Conservation (phyloP, 2,329 filamentous ascomycete species). For the Geoglossum cookeanum region DNA sequence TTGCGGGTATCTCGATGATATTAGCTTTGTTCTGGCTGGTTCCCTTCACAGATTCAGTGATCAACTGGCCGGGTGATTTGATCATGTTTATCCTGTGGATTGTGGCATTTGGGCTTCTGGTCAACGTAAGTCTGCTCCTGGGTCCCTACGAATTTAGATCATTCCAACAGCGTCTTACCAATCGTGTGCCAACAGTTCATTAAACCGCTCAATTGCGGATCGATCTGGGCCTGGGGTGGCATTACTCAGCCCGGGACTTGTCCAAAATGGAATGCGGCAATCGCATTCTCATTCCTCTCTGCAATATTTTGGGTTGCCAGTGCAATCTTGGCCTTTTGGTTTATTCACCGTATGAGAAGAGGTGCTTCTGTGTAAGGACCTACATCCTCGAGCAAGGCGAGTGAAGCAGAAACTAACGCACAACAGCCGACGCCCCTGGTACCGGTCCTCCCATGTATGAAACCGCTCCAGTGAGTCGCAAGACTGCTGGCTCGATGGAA, state of each 20-base stretch:
- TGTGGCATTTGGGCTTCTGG: slow-evolving; percentile 45
- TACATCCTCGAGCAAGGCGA: too few species aligned
- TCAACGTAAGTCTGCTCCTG: slow-evolving; percentile 30
- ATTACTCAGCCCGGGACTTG: slow-evolving; percentile 35
- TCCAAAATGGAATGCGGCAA: slow-evolving; percentile 47
- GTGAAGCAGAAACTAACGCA: background rate
- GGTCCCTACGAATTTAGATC: slow-evolving; percentile 4
- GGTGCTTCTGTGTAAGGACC: background rate
- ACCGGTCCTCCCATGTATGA: background rate
- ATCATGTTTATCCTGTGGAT: slow-evolving; percentile 53
- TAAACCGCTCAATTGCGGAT: slow-evolving; percentile 31
- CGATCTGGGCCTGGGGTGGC: slow-evolving; percentile 39
- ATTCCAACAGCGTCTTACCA: background rate
- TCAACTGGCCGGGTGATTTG: slow-evolving; percentile 52
- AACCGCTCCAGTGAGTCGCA: background rate
- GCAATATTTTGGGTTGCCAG: slow-evolving; percentile 53
- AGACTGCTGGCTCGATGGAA: background rate
- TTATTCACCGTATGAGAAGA: background rate
- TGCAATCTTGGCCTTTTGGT: slow-evolving; percentile 26
- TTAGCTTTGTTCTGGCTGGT: slow-evolving; percentile 54
- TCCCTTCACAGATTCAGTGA: slow-evolving; percentile 47
- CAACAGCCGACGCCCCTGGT: background rate
- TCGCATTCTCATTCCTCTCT: slow-evolving; percentile 54
- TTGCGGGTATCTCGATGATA: slow-evolving; percentile 49
- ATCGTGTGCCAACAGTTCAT: slow-evolving; percentile 16